Evolutionary conservation across 1,139 yeast genomes (phyloP).

Genomic region (Blastobotrys malaysiensis): DNA sequence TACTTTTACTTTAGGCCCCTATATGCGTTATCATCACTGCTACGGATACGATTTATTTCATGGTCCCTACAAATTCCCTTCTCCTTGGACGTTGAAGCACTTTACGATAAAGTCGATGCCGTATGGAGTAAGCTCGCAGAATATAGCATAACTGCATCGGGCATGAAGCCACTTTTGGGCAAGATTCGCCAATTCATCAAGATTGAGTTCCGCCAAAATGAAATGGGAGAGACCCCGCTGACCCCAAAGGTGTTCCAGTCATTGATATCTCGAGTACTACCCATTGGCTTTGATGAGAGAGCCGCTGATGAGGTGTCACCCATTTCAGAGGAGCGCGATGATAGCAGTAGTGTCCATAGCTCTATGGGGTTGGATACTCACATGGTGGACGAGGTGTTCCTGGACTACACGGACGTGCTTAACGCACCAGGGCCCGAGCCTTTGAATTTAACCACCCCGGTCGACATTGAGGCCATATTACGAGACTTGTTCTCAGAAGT

Average conservation of each 20-base stretch:
- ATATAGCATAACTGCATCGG: not conserved
- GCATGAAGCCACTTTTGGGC: not conserved
- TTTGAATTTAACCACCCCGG: not conserved
- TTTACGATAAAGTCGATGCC: not conserved
- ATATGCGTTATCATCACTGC: slow-evolving; percentile 43
- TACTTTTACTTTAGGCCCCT: slow-evolving; percentile 52
- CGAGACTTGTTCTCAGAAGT: not conserved
- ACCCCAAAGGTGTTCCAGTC: not conserved
- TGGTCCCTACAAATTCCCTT: slow-evolving; percentile 9
- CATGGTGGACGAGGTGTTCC: not conserved
- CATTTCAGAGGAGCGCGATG: not conserved
- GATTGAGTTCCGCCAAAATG: not conserved
- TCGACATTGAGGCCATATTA: not conserved
- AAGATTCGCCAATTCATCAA: not conserved
- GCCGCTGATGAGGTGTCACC: not conserved
- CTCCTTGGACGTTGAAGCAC: not conserved
- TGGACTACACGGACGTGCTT: not conserved
- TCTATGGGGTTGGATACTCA: not conserved
- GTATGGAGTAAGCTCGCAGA: not conserved
- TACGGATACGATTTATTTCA: slow-evolving; percentile 19
- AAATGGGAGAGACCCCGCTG: not conserved
- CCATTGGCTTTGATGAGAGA: not conserved
- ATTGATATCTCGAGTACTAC: not conserved
- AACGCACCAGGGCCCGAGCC: not conserved
- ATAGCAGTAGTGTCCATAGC: not conserved